These are phyloP conservation scores for Phytopythium sindhum DNA, from an alignment of 352 stramenopile species.

Conservation along the genomic window DNA sequence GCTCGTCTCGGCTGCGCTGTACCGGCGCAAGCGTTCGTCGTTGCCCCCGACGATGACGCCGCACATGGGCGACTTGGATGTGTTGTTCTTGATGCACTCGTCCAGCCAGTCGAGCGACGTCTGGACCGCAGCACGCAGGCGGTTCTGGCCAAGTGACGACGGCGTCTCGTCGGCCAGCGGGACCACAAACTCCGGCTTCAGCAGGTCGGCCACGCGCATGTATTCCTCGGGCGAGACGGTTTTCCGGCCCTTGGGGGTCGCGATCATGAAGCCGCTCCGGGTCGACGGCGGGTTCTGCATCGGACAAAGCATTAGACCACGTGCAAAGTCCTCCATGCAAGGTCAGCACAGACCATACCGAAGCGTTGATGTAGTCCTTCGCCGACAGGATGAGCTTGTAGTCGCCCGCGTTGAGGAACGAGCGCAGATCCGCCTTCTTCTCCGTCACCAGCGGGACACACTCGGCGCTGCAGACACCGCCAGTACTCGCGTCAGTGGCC, in stretches of 20 bases:
- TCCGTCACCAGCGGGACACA: constrained; percentile 26
- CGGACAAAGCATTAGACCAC: neutral
- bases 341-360: constrained; percentile 16
- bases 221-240: constrained; percentile 45
- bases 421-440: constrained; percentile 36
- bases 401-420: constrained; percentile 51
- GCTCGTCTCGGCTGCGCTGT: constrained; percentile 56
- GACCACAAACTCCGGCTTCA: constrained; percentile 55
- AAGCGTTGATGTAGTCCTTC: constrained; percentile 63
- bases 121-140: constrained; percentile 60
- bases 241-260: constrained; percentile 49
- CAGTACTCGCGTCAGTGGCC: neutral
- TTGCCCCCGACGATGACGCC: constrained; percentile 68
- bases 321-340: neutral
- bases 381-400: constrained; percentile 57
- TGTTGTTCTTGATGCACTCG: constrained; percentile 33
- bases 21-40: constrained; percentile 45
- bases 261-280: constrained; percentile 54
- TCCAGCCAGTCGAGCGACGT: constrained; percentile 72
- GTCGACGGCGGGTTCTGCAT: constrained; percentile 47
- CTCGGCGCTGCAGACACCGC: constrained; percentile 10
- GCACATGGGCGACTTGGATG: constrained; percentile 31
- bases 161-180: constrained; percentile 67
- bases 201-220: constrained; percentile 49
- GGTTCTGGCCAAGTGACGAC: constrained; percentile 53